Base-by-base conservation (phyloP, 257 asterid species). In the Lavandula angustifolia region DNA sequence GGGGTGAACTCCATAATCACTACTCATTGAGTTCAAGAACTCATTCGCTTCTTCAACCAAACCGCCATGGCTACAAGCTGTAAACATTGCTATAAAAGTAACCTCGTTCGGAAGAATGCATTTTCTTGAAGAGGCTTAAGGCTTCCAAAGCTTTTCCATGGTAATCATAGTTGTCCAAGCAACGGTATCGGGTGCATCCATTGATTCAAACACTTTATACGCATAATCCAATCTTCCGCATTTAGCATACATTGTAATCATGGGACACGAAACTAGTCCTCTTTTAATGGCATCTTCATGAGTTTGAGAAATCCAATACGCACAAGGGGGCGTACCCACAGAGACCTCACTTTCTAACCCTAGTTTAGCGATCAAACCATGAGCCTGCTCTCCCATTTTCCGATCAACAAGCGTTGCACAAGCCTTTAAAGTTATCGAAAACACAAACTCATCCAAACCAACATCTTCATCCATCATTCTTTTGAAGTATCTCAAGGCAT, bases 41-140 rank as follows among this genome's bases (percentile, higher is more conserved):
- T 52, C 34, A 47, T 68, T 54, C 12, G 78, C 91, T 60, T 75
- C 85, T 55, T 72, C 38, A n/a, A 81, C 73, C 49, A 81, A 56
- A 22, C 87, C 87, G 16, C 73, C 72, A 40, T 84, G 91, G 82
- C 91, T 84, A 59, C 91, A 84, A 17, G 87, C 87, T 2, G 81
- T 75, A 3, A 84, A 71, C 41, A 84, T 66, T 9, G 82, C 91
- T 1, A 75, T 67, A 38, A 81, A 77, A 18, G 87, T 81, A 16
- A 84, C 77, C 12, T 29, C 76, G 33, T 79, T 81, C 64, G 18
- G 76, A 76, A 66, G 72, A 69, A 43, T 29, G 68, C 91, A 84
- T 84, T 77, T 62, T 48, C 12, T 44, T 41, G 18, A 77, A 78
- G 56, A 84, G 73, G 43, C 10, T 38, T 14, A 84, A 71, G 48